Conservation (phyloP, 108 stramenopile genomes). For the Skeletonema potamos region DNA sequence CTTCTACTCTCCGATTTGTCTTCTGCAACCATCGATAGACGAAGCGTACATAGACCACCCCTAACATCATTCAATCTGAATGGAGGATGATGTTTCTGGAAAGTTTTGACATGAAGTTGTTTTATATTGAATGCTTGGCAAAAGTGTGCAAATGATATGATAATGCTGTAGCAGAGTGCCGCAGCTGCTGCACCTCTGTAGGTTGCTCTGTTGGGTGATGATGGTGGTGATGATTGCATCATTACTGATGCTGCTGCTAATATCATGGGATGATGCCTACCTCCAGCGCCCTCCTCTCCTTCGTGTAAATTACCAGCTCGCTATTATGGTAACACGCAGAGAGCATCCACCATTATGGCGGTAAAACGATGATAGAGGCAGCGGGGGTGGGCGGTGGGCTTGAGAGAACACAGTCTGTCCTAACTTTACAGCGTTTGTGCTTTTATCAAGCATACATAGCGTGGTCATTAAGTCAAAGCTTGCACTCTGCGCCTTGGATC, state of each 20-base stretch:
- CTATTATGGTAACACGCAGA: too few species aligned
- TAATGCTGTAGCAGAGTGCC: background rate
- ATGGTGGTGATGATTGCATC: background rate
- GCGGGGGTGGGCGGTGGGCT: too few species aligned
- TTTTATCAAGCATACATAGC: too few species aligned
- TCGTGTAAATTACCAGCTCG: too few species aligned
- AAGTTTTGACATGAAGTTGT: background rate
- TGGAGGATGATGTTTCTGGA: background rate
- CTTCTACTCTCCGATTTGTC: background rate
- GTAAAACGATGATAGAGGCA: too few species aligned
- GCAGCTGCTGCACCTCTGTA: background rate
- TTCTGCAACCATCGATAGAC: slow-evolving; percentile 10
- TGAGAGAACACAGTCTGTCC: too few species aligned
- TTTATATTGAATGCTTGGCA: background rate
- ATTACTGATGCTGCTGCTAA: background rate
- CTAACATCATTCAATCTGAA: background rate
- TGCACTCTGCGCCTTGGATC: background rate
- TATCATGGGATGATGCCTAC: background rate
- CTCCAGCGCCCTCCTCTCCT: too few species aligned
- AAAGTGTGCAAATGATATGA: background rate
- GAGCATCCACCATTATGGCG: too few species aligned
- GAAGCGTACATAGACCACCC: background rate
- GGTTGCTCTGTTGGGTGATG: background rate
- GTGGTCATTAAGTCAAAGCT: background rate
- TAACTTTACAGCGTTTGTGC: too few species aligned